Evolutionary conservation across 148 eudicot species (phyloP).

Genomic region (Cornus suecica): DNA sequence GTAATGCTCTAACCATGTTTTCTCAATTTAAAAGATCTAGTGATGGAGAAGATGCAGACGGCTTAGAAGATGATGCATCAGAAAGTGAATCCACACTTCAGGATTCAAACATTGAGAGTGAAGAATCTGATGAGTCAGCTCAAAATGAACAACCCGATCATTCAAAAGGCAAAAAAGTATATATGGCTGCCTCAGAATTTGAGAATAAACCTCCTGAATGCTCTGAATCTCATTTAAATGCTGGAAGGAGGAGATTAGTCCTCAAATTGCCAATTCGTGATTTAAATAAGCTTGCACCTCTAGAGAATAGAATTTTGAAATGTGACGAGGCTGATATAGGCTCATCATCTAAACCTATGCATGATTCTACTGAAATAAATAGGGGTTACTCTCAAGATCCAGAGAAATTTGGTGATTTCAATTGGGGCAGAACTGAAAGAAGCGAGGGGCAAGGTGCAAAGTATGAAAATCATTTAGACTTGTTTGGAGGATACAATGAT

Average conservation of each 20-base stretch:
- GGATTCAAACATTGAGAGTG: slow-evolving; percentile 60
- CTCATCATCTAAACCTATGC: slow-evolving; percentile 44
- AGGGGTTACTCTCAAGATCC: slow-evolving; percentile 20
- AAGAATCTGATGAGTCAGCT: slow-evolving; percentile 59
- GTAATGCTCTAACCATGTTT: slow-evolving; percentile 83
- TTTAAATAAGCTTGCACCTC: slow-evolving; percentile 28
- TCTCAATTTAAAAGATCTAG: slow-evolving; percentile 70
- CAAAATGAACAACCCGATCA: slow-evolving; percentile 35
- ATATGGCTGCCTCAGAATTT: slow-evolving; percentile 50
- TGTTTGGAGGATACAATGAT: slow-evolving; percentile 40
- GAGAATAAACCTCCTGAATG: slow-evolving; percentile 30
- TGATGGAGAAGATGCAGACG: slow-evolving; percentile 53
- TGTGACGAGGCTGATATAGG: slow-evolving; percentile 37
- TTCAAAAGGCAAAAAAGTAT: slow-evolving; percentile 73
- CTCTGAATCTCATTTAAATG: slow-evolving; percentile 38
- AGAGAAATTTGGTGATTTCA: slow-evolving; percentile 10
- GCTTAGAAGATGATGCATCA: slow-evolving; percentile 49
- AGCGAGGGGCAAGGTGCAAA: slow-evolving; percentile 21
- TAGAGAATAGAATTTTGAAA: slow-evolving; percentile 21
- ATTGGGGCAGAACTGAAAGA: slow-evolving; percentile 24
- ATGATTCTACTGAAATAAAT: slow-evolving; percentile 24
- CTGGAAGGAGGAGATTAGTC: slow-evolving; percentile 54
- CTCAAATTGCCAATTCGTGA: slow-evolving; percentile 67
- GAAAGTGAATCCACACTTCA: slow-evolving; percentile 72
- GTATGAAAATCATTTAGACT: slow-evolving; percentile 22